A percentile compares a stretch with the other conserved stretches of the same genome.
Evolutionary conservation across 768 basidiomycete genomes (phyloP).

Genomic region (Macrolepiota albuminosa): DNA sequence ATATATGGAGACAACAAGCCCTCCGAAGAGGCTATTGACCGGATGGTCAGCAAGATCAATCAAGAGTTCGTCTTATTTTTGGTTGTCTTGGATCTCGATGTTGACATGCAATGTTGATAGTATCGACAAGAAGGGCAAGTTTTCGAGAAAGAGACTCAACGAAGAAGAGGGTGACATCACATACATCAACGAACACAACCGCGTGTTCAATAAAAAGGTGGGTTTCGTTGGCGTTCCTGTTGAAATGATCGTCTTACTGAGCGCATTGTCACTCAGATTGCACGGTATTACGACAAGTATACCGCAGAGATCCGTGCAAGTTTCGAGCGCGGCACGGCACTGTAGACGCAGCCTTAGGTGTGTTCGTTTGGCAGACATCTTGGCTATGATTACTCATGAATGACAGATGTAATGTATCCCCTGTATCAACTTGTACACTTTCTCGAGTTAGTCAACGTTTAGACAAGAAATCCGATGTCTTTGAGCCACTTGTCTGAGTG

Average conservation of each 20-base stretch:
- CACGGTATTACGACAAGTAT: slow-evolving; percentile 95
- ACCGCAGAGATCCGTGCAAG: slow-evolving; percentile 95
- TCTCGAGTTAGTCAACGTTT: background rate
- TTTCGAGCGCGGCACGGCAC: slow-evolving; percentile 95
- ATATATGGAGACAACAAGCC: slow-evolving; percentile 96
- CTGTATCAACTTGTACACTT: slow-evolving; percentile 1
- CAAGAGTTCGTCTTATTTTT: slow-evolving; percentile 63
- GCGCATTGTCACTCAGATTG: slow-evolving; percentile 50
- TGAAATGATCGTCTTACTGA: slow-evolving; percentile 1
- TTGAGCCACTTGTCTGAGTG: background rate
- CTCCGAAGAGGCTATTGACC: slow-evolving; percentile 90
- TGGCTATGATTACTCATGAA: background rate
- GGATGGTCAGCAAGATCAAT: slow-evolving; percentile 88
- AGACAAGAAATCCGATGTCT: background rate
- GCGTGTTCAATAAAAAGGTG: slow-evolving; percentile 98
- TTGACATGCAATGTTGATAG: slow-evolving; percentile 32
- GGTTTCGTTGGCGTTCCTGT: slow-evolving; percentile 3
- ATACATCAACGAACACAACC: slow-evolving; percentile 98
- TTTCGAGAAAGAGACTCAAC: slow-evolving; percentile 84
- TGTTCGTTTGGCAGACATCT: background rate
- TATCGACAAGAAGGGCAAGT: slow-evolving; percentile 85
- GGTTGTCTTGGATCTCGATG: background rate
- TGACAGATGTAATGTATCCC: background rate
- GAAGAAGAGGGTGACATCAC: slow-evolving; percentile 96
- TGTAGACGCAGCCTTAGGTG: slow-evolving; percentile 35